phyloP scores from a whole-genome alignment of 148 eudicot species.

The Arctostaphylos glauca region DNA sequence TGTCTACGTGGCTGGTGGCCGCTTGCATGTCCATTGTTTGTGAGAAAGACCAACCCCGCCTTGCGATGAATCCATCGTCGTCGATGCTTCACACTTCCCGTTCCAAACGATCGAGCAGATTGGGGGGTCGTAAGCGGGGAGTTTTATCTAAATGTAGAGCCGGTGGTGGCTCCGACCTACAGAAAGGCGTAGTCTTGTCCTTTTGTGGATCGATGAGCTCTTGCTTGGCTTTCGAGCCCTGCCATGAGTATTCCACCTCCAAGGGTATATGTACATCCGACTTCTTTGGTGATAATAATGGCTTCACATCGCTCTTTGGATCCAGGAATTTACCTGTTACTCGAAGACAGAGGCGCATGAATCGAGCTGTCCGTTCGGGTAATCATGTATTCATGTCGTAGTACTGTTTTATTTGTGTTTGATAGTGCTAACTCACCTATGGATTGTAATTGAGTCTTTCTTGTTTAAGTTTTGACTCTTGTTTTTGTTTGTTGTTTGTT shows the following conservation, averaged over 20 bases:
- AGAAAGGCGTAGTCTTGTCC: conserved; percentile 22
- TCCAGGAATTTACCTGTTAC: conserved; percentile 29
- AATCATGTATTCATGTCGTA: background rate
- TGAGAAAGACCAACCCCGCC: conserved; percentile 14
- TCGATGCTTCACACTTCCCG: conserved; percentile 10
- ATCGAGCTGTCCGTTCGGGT: conserved; percentile 46
- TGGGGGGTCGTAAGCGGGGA: conserved; percentile 24
- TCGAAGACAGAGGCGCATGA: conserved; percentile 32
- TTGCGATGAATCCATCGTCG: conserved; percentile 3
- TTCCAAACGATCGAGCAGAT: conserved; percentile 15
- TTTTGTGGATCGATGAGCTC: conserved; percentile 39
- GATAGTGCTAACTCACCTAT: background rate
- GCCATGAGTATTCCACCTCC: conserved; percentile 32
- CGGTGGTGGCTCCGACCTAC: conserved; percentile 12
- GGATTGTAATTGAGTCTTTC: background rate
- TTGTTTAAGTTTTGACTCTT: background rate
- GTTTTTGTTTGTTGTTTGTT: background rate
- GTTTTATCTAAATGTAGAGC: conserved; percentile 28
- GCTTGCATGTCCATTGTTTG: conserved; percentile 48
- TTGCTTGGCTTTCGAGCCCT: conserved; percentile 35
- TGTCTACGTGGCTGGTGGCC: conserved; percentile 59
- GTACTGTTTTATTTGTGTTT: background rate
- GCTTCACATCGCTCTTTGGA: conserved; percentile 32
- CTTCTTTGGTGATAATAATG: conserved; percentile 24
- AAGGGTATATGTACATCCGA: conserved; percentile 12